These are phyloP conservation scores for Phialocephala sp. DNA, from an alignment of 2,329 filamentous ascomycete genomes.

Conservation along the genomic window DNA sequence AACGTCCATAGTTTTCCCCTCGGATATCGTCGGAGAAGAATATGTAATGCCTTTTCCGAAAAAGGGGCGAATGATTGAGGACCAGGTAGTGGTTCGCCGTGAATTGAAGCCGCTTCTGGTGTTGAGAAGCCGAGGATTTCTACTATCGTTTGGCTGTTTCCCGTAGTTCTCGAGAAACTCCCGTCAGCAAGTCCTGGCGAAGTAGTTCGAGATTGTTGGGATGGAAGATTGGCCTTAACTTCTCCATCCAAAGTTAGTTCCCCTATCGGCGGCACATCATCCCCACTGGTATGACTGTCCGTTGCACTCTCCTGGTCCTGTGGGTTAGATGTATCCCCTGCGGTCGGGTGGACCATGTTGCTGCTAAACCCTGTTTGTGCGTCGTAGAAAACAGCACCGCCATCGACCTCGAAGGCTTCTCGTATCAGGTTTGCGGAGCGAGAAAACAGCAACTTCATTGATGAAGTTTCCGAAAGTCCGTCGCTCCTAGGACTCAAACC, in stretches of 20 bases:
- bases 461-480: slow-evolving; percentile 36
- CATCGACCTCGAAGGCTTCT: slow-evolving; percentile 44
- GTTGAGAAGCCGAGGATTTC: slow-evolving; percentile 44
- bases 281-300: slow-evolving; percentile 31
- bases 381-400: slow-evolving; percentile 43
- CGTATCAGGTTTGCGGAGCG: slow-evolving; percentile 43
- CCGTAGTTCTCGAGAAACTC: slow-evolving; percentile 30
- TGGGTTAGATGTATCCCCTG: background rate
- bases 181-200: slow-evolving; percentile 17
- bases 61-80: slow-evolving; percentile 37
- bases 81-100: slow-evolving; percentile 39
- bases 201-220: background rate
- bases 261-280: slow-evolving; percentile 21
- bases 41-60: slow-evolving; percentile 38
- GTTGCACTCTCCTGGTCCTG: slow-evolving; percentile 23
- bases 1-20: slow-evolving; percentile 55
- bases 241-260: slow-evolving; percentile 19
- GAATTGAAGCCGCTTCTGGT: slow-evolving; percentile 38
- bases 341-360: slow-evolving; percentile 14
- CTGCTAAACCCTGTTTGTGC: slow-evolving; percentile 40
- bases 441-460: slow-evolving; percentile 39
- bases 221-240: background rate
- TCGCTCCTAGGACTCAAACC: slow-evolving; percentile 25
- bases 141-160: slow-evolving; percentile 27
- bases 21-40: slow-evolving; percentile 50